Conservation (phyloP, 345 rosid species). For the Populus euphratica region DNA sequence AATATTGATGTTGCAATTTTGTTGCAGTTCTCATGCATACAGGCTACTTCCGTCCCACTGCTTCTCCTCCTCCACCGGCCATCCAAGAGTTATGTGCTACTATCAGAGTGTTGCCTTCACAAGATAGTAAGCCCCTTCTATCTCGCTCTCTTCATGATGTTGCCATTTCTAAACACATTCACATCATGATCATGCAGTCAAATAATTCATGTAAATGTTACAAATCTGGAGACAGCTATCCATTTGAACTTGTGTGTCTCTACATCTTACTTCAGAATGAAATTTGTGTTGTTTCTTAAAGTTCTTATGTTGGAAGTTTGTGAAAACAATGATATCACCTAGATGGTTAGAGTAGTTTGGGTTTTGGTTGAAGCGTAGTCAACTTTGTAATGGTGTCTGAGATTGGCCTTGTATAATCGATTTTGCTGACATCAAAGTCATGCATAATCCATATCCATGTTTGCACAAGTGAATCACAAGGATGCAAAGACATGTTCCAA, state of each 20-base stretch:
- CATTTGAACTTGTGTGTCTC: neutral
- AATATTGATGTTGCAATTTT: conserved; percentile 22
- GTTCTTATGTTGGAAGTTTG: too few relatives aligned
- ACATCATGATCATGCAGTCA: neutral
- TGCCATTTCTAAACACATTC: neutral
- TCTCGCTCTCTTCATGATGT: neutral
- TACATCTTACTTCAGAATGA: neutral
- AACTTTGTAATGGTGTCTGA: neutral
- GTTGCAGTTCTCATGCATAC: conserved; percentile 96
- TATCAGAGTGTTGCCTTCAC: conserved; percentile 78
- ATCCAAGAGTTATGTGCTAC: conserved; percentile 91
- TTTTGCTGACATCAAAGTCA: neutral
- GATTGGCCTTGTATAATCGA: neutral
- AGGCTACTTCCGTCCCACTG: conserved; percentile 95
- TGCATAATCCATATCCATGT: neutral
- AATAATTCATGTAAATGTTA: neutral
- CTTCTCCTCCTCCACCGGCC: conserved; percentile 93
- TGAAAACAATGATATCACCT: neutral
- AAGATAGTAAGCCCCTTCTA: conserved; percentile 63
- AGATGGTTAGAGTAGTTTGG: neutral
- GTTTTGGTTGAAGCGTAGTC: neutral
- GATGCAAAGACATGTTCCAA: neutral
- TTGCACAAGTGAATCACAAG: neutral
- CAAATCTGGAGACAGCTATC: neutral
- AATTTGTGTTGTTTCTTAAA: neutral